Base-by-base conservation (phyloP, 2,329 filamentous ascomycete genomes). In the Diaporthe longicolla region DNA sequence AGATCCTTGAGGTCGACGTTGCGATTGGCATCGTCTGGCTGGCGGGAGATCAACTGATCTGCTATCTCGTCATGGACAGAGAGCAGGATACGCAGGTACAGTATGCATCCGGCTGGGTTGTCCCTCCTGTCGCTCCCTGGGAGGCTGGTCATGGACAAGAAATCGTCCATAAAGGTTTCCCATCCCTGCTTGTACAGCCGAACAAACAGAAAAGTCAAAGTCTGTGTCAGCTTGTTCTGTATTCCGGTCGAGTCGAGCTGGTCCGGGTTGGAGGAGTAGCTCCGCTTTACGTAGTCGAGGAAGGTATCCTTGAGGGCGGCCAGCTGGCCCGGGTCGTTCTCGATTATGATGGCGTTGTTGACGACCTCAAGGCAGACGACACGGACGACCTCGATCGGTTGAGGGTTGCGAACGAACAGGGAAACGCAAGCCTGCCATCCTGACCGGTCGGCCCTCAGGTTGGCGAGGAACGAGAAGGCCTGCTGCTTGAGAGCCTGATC, bases 21-120 rank as follows among this genome's bases (percentile, higher is more conserved):
- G 76, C 94, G 92, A 83, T 95, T 96, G 78, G 93, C 91, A 80
- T 98, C 95, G 72, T 90, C 90, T 58, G 89, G 90, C 69, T 95
- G 92, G 52, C 96, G 91, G 63, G 93, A 91, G 70, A 98, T 89
- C 77, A 98, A 89, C 78, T 97, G 92, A 84, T 99, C 97, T 76
- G 96, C 97, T 80, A 99, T 98, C 83, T 99, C 97, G 79, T 99
- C 97, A 81, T 99, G 97, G 61, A 99, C 93, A 45, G 95, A 97
- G 77, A 93, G 90, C 61, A 98, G 89, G 76, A 98, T 91, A 69
- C 96, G 93, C 72, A 99, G 89, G 84, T 98, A 98, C 78, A 99
- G 91, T 45, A 95, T 87, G 63, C 97, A 93, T 4, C 94, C 96
- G 1, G 89, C 82, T 50, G 91, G 84, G 81, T 97, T 98, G 81